Base-by-base conservation (phyloP, 768 basidiomycete genomes). In the Agaricus subrufescens region DNA sequence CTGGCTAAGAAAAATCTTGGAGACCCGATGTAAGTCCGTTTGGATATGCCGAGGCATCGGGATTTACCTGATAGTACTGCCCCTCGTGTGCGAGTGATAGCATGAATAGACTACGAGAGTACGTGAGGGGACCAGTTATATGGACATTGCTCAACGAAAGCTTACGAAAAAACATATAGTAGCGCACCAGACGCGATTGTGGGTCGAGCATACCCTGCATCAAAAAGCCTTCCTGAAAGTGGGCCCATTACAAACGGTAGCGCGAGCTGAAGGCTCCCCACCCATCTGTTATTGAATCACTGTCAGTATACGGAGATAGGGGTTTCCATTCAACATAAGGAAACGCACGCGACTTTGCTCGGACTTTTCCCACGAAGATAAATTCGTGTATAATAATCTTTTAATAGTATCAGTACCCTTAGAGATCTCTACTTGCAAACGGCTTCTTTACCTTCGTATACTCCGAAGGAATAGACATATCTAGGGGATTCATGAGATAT, bases 251-350 rank as follows among this genome's bases (percentile, higher is more conserved):
- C 68, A 58, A 78, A 74, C 23, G 75, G 66, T 3, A 82, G 62
- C 45, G 78, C 78, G 44, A 76, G 70, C 60, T 79, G 77, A 19
- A 78, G 65, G 50, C 75, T 75, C 37, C 79, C 80, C 40, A 82
- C 75, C 73, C 78, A 80, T 39, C 77, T 79, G 10, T 10, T 4
- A 31, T 27, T 26, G 46, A 3, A 52, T 52, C 29, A 47, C 50
- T 2, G 62, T 56, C 19, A 60, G 30, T 31, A 39, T 23, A 19
- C 19, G 19, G 19, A 42, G n/a, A 4, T 27, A 25, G 12, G 50
- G n/a, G 15, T 40, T 50, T 12, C 31, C 31, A 50, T 55, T 29
- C 45, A 43, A 50, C 25, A 50, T 14, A 25, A 10, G n/a, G 58
- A n/a, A 39, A 60, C 66, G 39, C 65, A 76, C 74, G 75, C 72